Conservation (phyloP, 768 basidiomycete genomes). For the Scleroderma bovista region DNA sequence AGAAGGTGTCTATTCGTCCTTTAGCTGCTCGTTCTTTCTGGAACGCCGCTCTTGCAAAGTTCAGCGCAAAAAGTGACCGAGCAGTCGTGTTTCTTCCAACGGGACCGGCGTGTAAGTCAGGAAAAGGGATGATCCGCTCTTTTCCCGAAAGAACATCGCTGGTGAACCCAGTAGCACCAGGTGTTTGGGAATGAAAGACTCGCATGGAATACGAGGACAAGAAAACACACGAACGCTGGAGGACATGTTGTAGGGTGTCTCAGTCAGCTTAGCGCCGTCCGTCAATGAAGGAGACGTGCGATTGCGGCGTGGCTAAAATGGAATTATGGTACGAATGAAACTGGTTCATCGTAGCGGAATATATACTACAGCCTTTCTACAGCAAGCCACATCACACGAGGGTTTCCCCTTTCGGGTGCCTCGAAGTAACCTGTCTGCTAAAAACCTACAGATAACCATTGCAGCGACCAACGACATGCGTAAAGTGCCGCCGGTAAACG, state of each 20-base stretch:
- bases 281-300: not conserved
- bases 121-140: constrained; percentile 39
- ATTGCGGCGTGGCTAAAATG: not conserved
- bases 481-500: too few species aligned
- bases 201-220: constrained; percentile 10
- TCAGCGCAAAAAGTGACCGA: constrained; percentile 60
- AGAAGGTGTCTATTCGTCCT: constrained; percentile 7
- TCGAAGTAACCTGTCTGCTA: not conserved
- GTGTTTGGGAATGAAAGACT: constrained; percentile 8
- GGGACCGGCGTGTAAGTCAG: constrained; percentile 46
- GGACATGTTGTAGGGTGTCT: not conserved
- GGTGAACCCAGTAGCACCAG: constrained; percentile 8
- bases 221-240: not conserved
- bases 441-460: not conserved
- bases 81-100: constrained; percentile 34
- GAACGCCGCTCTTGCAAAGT: constrained; percentile 51
- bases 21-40: constrained; percentile 8
- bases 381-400: not conserved
- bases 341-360: not conserved
- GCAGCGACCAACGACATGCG: not conserved
- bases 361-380: not conserved
- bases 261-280: not conserved
- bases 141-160: constrained; percentile 26
- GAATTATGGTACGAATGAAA: not conserved
- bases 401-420: not conserved